Conservation (phyloP, 371 early-diverging fungal species). For the Rhizopus sp. region DNA sequence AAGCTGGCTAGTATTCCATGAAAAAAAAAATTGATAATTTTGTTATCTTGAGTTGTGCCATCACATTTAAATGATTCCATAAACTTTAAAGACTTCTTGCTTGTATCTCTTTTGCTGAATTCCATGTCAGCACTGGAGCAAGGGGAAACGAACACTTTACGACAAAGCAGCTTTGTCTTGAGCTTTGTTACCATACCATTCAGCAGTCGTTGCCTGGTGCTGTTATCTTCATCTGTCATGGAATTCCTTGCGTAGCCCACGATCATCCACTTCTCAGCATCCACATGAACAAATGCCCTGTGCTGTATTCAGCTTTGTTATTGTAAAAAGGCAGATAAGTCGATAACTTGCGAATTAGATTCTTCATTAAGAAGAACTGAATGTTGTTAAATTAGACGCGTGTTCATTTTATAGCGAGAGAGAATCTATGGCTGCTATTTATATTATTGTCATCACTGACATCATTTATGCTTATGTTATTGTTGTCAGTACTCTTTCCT, state of each 20-base stretch:
- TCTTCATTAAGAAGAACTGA: no score
- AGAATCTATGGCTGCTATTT: no score
- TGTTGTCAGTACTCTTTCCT: no score
- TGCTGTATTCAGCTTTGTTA: slow-evolving; percentile 6
- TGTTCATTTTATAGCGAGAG: no score
- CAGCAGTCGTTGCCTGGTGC: not conserved
- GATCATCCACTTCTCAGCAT: slow-evolving; percentile 4
- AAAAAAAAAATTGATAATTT: slow-evolving; percentile 15
- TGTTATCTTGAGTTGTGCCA: slow-evolving; percentile 18
- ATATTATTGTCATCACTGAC: no score
- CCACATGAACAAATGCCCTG: slow-evolving; percentile 4
- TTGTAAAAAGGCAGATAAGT: slow-evolving; percentile 3
- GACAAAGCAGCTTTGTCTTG: no score
- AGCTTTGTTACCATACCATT: no score
- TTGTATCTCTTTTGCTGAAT: slow-evolving; percentile 14
- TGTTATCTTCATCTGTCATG: slow-evolving; percentile 1
- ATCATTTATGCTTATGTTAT: no score
- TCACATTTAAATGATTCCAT: slow-evolving; percentile 15
- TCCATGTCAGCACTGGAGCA: slow-evolving; percentile 8
- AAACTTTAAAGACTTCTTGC: slow-evolving; percentile 9
- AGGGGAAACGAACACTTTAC: slow-evolving; percentile 15
- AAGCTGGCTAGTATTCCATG: slow-evolving; percentile 13
- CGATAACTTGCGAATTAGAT: no score
- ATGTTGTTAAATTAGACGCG: no score
- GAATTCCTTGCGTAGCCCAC: slow-evolving; percentile 2